Percentiles rank a stretch among this genome's conserved stretches.
These are phyloP conservation scores for Sequoiadendron giganteum DNA, from an alignment of 75 land plant genomes.

Conservation along the genomic window DNA sequence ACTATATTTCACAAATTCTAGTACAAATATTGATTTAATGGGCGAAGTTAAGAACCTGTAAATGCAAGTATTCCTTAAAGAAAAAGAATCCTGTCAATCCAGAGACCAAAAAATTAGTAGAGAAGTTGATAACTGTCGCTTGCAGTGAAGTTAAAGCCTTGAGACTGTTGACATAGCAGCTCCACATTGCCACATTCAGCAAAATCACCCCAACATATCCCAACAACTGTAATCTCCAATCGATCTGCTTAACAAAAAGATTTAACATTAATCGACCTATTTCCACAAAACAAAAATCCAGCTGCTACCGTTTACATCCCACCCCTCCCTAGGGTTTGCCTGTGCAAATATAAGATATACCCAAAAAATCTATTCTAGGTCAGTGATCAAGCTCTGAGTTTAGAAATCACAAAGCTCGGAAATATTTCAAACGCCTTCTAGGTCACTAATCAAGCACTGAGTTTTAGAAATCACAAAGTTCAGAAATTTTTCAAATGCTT, in stretches of 20 bases:
- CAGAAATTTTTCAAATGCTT: neutral
- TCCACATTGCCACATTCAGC: conserved; percentile 94
- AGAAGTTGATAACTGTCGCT: conserved; percentile 92
- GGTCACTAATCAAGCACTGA: too few relatives aligned
- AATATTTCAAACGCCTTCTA: neutral
- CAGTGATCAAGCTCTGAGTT: conserved; percentile 1
- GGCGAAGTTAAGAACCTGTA: conserved; percentile 36
- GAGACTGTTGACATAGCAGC: conserved; percentile 82
- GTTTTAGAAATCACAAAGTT: neutral
- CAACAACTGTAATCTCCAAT: conserved; percentile 26
- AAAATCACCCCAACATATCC: conserved; percentile 67
- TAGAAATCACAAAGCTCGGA: neutral
- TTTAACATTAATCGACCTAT: neutral
- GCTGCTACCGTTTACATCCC: neutral
- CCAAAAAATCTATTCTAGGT: neutral
- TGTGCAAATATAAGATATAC: neutral
- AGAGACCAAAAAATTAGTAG: conserved; percentile 81
- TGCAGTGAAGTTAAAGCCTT: conserved; percentile 80
- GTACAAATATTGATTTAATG: neutral
- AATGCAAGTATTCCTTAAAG: conserved; percentile 58
- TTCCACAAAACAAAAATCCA: neutral
- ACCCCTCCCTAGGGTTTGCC: neutral
- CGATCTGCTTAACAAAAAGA: conserved; percentile 4
- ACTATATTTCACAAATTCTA: neutral
- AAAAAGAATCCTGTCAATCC: conserved; percentile 82